Evolutionary conservation across 352 stramenopile species (phyloP).

Genomic region (Phytophthora idaei): DNA sequence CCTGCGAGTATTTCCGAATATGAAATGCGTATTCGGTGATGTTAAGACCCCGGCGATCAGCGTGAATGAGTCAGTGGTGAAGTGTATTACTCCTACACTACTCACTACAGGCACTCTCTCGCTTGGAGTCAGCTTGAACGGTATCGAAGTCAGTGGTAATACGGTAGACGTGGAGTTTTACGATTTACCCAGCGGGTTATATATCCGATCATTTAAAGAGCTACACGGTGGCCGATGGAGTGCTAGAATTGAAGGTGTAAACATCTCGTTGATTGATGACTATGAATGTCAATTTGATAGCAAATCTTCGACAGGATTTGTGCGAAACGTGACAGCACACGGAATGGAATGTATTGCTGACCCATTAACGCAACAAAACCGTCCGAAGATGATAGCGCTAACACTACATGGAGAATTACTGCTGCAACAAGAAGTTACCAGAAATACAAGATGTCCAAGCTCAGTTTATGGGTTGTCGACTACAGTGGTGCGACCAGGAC

Average conservation of each 20-base stretch:
- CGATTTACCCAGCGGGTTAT: constrained; percentile 6
- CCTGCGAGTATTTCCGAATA: constrained; percentile 31
- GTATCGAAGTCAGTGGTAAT: constrained; percentile 41
- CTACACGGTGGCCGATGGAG: constrained; percentile 12
- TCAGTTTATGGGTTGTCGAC: constrained; percentile 23
- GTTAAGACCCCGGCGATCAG: constrained; percentile 25
- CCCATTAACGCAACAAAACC: neutral
- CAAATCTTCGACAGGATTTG: constrained; percentile 12
- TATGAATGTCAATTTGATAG: constrained; percentile 41
- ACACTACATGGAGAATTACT: constrained; percentile 19
- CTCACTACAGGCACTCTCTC: constrained; percentile 1
- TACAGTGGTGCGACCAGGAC: constrained; percentile 17
- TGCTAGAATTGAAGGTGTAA: constrained; percentile 17
- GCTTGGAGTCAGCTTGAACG: constrained; percentile 48
- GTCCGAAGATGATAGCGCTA: constrained; percentile 22
- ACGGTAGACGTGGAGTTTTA: constrained; percentile 32
- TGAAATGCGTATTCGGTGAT: constrained; percentile 46
- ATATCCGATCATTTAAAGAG: constrained; percentile 16
- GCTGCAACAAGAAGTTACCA: constrained; percentile 18
- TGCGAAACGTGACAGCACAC: constrained; percentile 17
- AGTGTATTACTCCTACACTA: constrained; percentile 37
- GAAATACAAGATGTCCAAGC: constrained; percentile 23
- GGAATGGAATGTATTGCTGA: constrained; percentile 27
- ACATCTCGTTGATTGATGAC: constrained; percentile 11
- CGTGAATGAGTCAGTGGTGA: constrained; percentile 37